A percentile compares a stretch with the other conserved stretches of the same genome.
These are phyloP conservation scores for Suhomyces terraborum DNA, from an alignment of 1,139 yeast genomes.

Conservation along the genomic window DNA sequence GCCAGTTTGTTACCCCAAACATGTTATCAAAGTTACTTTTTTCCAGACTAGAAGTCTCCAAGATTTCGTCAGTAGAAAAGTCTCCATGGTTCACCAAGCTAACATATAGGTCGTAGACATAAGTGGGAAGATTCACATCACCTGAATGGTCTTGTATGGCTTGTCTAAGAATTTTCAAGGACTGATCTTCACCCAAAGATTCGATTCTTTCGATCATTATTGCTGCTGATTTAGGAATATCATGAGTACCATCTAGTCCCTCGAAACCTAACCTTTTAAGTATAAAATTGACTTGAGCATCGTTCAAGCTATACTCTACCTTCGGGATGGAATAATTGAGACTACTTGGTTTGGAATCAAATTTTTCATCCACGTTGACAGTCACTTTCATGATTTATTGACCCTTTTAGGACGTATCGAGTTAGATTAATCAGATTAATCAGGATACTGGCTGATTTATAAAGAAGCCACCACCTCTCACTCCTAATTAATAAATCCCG, in stretches of 20 bases:
- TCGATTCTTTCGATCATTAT: slow-evolving; percentile 27
- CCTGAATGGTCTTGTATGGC: slow-evolving; percentile 22
- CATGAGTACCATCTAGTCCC: slow-evolving; percentile 27
- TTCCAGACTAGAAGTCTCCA: neutral
- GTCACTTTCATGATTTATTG: neutral
- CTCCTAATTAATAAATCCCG: too few species aligned
- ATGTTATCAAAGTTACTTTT: neutral
- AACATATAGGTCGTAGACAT: slow-evolving; percentile 1
- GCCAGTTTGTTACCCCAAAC: slow-evolving; percentile 17
- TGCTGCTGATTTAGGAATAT: slow-evolving; percentile 31
- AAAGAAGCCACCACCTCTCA: neutral
- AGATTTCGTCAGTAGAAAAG: neutral
- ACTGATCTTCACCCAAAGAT: slow-evolving; percentile 18
- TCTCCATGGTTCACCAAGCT: neutral
- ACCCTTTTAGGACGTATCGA: neutral
- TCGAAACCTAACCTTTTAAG: slow-evolving; percentile 31
- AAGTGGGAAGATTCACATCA: slow-evolving; percentile 24
- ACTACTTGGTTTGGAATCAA: neutral
- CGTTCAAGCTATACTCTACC: slow-evolving; percentile 13
- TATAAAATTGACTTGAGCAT: slow-evolving; percentile 28
- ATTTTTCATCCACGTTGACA: neutral
- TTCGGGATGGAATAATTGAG: neutral
- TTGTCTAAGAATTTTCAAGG: slow-evolving; percentile 23
- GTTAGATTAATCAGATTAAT: neutral
- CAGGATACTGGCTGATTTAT: neutral